Percentiles rank a stretch among this genome's conserved stretches.
These are phyloP conservation scores for Trametes hirsuta DNA, from an alignment of 1,284 basidiomycete genomes.

Conservation along the genomic window DNA sequence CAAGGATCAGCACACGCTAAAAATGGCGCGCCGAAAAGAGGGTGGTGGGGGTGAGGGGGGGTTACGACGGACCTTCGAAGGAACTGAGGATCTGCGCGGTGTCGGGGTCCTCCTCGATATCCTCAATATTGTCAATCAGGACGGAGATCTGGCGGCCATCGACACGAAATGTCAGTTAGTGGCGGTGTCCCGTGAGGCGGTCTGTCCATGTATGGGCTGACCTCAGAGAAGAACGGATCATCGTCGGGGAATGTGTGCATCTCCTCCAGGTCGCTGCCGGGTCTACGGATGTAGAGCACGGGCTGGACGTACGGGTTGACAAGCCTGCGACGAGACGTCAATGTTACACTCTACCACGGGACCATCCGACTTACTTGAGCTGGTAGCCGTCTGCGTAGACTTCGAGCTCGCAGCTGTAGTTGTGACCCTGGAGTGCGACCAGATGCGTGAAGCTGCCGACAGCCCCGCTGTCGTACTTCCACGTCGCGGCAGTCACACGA, in stretches of 20 bases:
- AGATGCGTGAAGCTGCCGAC: conserved; percentile 90
- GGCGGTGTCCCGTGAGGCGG: background rate
- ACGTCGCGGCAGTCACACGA: conserved; percentile 78
- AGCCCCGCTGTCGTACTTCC: conserved; percentile 94
- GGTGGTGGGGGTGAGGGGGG: background rate
- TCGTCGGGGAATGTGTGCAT: conserved; percentile 79
- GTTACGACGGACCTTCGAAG: conserved; percentile 62
- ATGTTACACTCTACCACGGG: conserved; percentile 18
- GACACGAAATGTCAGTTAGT: background rate
- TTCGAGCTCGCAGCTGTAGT: conserved; percentile 93
- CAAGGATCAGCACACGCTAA: conserved; percentile 15
- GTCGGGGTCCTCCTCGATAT: conserved; percentile 74
- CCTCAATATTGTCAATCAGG: conserved; percentile 83
- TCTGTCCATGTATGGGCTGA: background rate
- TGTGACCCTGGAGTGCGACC: conserved; percentile 85
- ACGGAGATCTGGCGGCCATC: conserved; percentile 60
- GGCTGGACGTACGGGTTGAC: conserved; percentile 90
- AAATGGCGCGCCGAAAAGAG: background rate
- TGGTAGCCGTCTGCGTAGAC: conserved; percentile 89
- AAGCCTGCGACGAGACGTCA: conserved; percentile 51
- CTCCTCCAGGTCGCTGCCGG: conserved; percentile 86
- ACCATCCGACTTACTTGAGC: conserved; percentile 57
- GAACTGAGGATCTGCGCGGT: conserved; percentile 71
- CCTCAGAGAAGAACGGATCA: conserved; percentile 91
- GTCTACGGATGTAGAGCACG: conserved; percentile 81